Base-by-base conservation (phyloP, 2,329 filamentous ascomycete species). In the Chaetomium globosum region DNA sequence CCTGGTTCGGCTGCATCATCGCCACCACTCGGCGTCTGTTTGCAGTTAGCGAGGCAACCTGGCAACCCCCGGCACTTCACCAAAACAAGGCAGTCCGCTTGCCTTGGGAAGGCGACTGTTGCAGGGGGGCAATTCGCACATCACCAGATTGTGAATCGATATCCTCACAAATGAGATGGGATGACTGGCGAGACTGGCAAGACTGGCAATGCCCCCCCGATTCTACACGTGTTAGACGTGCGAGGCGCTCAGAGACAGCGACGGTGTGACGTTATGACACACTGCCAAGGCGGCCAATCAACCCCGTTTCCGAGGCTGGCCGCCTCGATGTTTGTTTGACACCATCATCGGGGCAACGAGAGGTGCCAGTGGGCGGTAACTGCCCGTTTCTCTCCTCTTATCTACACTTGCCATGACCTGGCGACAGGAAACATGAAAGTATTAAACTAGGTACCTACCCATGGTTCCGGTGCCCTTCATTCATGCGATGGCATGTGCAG, bases 21-120 rank as follows among this genome's bases (percentile, higher is more conserved):
- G 61, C 46, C 51, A 61, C 43, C 33, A 30, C 9, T 33, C n/a
- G 43, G 53, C 36, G 56, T 56, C 51, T 46, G 49, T 23, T 52
- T 51, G 30, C 58, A 36, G 52, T 55, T 53, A 36, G 39, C 39
- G 1, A 43, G 39, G 39, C 39, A 43, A 43, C 36, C 36, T 1
- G 7, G 31, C 31, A 33, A 33, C 33, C 39, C 16, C 39, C 39
- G 46, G n/a, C 46, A 7, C n/a, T n/a, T 23, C 23, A 19, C 46
- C 46, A 48, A 48, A 48, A 48, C 46, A 48, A 23, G n/a, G 4
- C 46, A 12, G 46, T 21, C 19, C 46, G 21, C 46, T 43, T 43
- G 46, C 19, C 19, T 39, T 19, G 36, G 36, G 13, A 5, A 3
- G 36, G 16, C 33, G 36, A 16, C 2, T 39, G 16, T 39, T 43